A percentile compares a stretch with the other conserved stretches of the same genome.
phyloP scores from a whole-genome alignment of 495 filamentous ascomycete genomes.

The Beverwykella pulmonaria region DNA sequence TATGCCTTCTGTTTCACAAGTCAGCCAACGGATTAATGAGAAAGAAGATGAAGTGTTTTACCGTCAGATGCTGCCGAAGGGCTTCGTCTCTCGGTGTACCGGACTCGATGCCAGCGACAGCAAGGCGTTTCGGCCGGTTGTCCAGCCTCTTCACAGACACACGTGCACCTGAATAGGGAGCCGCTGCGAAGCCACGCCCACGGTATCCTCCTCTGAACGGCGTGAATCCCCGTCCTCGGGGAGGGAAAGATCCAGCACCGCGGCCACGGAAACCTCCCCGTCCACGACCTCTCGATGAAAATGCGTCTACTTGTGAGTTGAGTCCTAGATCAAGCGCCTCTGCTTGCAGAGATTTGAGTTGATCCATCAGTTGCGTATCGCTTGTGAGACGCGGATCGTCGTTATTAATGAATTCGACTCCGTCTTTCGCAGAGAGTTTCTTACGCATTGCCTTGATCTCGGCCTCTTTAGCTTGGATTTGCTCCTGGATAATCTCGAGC shows the following conservation, averaged over 20 bases:
- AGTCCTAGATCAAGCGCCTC: constrained; percentile 75
- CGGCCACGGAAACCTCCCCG: constrained; percentile 43
- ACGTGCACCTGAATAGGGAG: constrained; percentile 20
- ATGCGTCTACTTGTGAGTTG: constrained; percentile 53
- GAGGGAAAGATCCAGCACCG: constrained; percentile 43
- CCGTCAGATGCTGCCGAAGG: constrained; percentile 81
- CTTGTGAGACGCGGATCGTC: neutral
- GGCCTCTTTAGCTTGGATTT: constrained; percentile 70
- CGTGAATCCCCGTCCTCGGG: constrained; percentile 49
- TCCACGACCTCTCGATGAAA: neutral
- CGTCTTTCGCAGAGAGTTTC: constrained; percentile 57
- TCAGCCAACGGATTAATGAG: constrained; percentile 2
- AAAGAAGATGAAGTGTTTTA: constrained; percentile 46
- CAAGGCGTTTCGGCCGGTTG: constrained; percentile 79
- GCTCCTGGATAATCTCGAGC: constrained; percentile 71
- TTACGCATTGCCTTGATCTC: constrained; percentile 72
- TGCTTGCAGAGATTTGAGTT: constrained; percentile 79
- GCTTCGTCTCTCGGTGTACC: constrained; percentile 77
- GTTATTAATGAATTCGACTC: constrained; percentile 15
- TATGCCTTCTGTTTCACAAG: constrained; percentile 65
- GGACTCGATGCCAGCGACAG: constrained; percentile 70
- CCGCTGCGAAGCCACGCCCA: constrained; percentile 45
- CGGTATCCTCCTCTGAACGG: constrained; percentile 51
- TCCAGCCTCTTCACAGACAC: constrained; percentile 67
- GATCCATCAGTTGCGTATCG: constrained; percentile 42